These are phyloP conservation scores for Biscutella laevigata DNA, from an alignment of 441 rosid genomes.

Conservation along the genomic window DNA sequence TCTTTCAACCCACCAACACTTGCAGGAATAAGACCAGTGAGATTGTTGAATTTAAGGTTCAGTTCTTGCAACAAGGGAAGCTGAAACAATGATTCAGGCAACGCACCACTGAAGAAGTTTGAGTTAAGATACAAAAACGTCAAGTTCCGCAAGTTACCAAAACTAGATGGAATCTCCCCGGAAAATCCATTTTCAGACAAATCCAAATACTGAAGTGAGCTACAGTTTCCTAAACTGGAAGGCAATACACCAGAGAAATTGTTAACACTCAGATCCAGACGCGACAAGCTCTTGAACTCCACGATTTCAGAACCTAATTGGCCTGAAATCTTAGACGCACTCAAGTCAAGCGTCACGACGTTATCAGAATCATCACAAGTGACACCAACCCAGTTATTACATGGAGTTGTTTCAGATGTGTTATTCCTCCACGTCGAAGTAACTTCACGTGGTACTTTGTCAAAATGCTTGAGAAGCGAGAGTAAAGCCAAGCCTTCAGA, in stretches of 20 bases:
- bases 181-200: conserved; percentile 44
- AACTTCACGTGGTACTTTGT: conserved; percentile 32
- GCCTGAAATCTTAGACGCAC: conserved; percentile 41
- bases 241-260: conserved; percentile 49
- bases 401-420: conserved; percentile 44
- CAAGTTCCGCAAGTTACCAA: conserved; percentile 34
- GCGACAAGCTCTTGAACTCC: conserved; percentile 29
- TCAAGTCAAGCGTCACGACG: conserved; percentile 39
- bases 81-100: no score
- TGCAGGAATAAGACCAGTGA: conserved; percentile 46
- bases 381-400: conserved; percentile 58
- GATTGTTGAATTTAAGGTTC: no score
- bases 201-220: conserved; percentile 35
- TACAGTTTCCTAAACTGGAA: conserved; percentile 35
- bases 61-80: no score
- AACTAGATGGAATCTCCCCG: conserved; percentile 39
- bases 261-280: conserved; percentile 40
- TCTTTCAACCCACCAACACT: conserved; percentile 43
- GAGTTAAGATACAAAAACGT: conserved; percentile 24
- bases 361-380: conserved; percentile 29
- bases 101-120: no score
- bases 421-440: conserved; percentile 42
- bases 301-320: conserved; percentile 50
- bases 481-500: conserved; percentile 41
- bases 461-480: conserved; percentile 43